These are phyloP conservation scores for Geotrichum histeridarum DNA, from an alignment of 1,139 yeast genomes.

Conservation along the genomic window DNA sequence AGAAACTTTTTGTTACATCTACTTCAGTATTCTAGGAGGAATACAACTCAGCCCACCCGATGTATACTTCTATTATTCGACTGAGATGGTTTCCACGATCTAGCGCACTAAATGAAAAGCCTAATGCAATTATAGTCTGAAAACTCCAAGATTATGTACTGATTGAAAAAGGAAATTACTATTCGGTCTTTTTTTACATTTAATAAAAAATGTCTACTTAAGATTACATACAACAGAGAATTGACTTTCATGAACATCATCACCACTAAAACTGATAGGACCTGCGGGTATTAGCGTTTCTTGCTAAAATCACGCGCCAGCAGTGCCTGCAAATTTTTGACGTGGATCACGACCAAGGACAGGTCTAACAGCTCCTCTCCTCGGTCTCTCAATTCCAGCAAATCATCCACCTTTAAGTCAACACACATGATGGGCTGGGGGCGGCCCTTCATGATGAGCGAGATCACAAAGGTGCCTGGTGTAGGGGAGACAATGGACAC, in stretches of 20 bases:
- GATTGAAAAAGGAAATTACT: no score
- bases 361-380: slow-evolving; percentile 32
- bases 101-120: no score
- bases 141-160: no score
- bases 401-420: slow-evolving; percentile 38
- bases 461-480: slow-evolving; percentile 39
- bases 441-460: slow-evolving; percentile 35
- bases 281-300: slow-evolving; percentile 1
- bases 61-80: no score
- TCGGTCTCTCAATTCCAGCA: slow-evolving; percentile 35
- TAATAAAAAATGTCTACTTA: background rate
- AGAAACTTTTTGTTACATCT: no score
- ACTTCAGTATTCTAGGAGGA: no score
- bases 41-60: no score
- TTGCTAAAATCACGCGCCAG: slow-evolving; percentile 29
- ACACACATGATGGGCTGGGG: slow-evolving; percentile 32
- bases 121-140: no score
- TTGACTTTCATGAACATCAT: background rate
- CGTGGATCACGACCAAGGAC: slow-evolving; percentile 34
- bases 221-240: background rate
- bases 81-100: no score
- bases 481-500: slow-evolving; percentile 35
- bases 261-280: background rate
- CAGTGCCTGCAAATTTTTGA: slow-evolving; percentile 27
- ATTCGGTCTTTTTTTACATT: no score